phyloP scores from a whole-genome alignment of 1,284 basidiomycete genomes.

The Golubevia pallescens region DNA sequence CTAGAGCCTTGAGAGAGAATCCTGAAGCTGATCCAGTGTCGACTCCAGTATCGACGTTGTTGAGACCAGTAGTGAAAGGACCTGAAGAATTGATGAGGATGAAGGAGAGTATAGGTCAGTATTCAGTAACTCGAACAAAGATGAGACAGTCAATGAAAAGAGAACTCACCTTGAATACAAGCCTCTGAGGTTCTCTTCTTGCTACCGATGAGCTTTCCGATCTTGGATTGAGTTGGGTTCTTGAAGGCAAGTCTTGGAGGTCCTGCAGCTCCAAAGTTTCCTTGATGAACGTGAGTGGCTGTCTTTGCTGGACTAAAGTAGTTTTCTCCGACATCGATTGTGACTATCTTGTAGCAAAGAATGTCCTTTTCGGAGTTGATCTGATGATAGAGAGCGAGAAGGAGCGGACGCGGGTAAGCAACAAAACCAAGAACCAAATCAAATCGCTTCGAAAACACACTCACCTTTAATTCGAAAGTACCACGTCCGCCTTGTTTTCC shows the following conservation, averaged over 20 bases:
- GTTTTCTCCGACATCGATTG: slow-evolving; percentile 18
- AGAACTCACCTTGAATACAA: no score
- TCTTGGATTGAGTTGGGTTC: slow-evolving; percentile 14
- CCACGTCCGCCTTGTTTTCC: slow-evolving; percentile 10
- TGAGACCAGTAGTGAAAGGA: slow-evolving; percentile 24
- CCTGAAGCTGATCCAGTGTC: slow-evolving; percentile 20
- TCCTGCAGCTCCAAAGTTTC: slow-evolving; percentile 7
- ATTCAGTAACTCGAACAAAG: no score
- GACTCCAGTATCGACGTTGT: slow-evolving; percentile 8
- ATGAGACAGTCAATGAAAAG: no score
- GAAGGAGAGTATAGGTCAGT: no score
- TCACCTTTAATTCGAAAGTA: slow-evolving; percentile 13
- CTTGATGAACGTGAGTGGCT: slow-evolving; percentile 26
- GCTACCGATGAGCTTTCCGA: slow-evolving; percentile 1
- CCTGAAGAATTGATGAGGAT: slow-evolving; percentile 14
- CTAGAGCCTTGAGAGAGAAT: slow-evolving; percentile 17
- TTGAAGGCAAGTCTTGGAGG: slow-evolving; percentile 21
- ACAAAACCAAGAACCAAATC: no score
- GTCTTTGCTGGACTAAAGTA: slow-evolving; percentile 23
- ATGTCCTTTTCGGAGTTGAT: slow-evolving; percentile 19
- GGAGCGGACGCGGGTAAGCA: no score
- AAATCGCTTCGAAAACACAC: no score
- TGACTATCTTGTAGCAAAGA: slow-evolving; percentile 20
- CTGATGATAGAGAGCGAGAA: no score
- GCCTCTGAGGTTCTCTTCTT: slow-evolving; percentile 2